These are phyloP conservation scores for Diaporthe vexans DNA, from an alignment of 2,329 filamentous ascomycete genomes.

Conservation along the genomic window DNA sequence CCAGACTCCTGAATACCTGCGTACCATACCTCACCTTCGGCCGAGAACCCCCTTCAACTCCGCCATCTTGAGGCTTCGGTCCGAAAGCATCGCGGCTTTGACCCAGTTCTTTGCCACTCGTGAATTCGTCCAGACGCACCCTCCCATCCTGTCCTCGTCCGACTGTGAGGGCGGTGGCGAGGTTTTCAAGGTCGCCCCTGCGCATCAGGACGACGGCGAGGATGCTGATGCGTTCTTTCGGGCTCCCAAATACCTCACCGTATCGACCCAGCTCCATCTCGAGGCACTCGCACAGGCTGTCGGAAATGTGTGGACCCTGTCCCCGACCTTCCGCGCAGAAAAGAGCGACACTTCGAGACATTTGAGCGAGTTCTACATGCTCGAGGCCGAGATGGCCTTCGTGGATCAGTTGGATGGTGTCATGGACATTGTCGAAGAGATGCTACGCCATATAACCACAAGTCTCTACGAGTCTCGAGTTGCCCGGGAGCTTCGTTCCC, in stretches of 20 bases:
- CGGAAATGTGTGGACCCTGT: conserved; percentile 92
- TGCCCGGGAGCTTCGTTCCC: conserved; percentile 58
- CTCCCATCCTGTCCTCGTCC: conserved; percentile 94
- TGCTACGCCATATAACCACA: conserved; percentile 71
- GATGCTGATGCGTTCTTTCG: conserved; percentile 78
- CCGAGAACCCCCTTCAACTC: conserved; percentile 85
- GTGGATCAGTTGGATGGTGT: conserved; percentile 77
- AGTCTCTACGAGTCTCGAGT: conserved; percentile 58
- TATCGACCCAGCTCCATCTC: conserved; percentile 93
- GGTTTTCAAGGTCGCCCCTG: conserved; percentile 80
- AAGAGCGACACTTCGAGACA: conserved; percentile 94
- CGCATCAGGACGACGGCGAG: conserved; percentile 50
- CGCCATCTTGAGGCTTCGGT: conserved; percentile 84
- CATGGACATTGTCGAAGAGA: conserved; percentile 84
- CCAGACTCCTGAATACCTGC: conserved; percentile 88
- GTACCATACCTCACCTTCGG: conserved; percentile 89
- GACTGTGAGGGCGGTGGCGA: conserved; percentile 98
- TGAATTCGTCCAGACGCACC: conserved; percentile 86
- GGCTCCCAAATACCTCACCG: conserved; percentile 91
- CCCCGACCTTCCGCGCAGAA: conserved; percentile 94
- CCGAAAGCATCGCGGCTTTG: conserved; percentile 80
- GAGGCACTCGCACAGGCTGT: conserved; percentile 92
- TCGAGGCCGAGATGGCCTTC: conserved; percentile 92
- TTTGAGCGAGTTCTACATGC: conserved; percentile 98
- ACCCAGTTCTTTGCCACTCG: conserved; percentile 81